Evolutionary conservation across 106 monocot species (phyloP), one percentile per base, ranked within the genome.

Genomic region (Amphibolis antarctica): DNA sequence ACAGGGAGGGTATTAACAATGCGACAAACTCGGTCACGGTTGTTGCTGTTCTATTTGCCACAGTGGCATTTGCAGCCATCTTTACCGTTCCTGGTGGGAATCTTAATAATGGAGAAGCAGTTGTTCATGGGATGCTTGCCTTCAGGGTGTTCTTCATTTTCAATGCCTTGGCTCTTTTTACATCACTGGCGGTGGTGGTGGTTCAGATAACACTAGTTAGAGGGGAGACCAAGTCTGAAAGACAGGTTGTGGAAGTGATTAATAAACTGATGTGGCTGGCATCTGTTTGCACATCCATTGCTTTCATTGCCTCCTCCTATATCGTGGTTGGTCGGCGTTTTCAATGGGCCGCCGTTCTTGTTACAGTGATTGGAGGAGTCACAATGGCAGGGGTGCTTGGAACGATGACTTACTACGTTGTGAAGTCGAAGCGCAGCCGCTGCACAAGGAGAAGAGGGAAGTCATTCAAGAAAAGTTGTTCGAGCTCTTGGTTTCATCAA

Each of bases 251-350:
- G 11, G 83, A 81, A 60, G 78, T 91, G 62, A 86, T 90, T 45
- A 90, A 90, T 70, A 90, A 90, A 70, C 51, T 90, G 30, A 90
- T 90, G 90, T 90, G 90, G 90, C 48, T 86, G 46, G 85, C 86
- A 0, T 90, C 82, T 55, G 60, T 86, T 27, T 83, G 67, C 51
- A 82, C 85, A 7, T 90, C 90, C 0, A 70, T 68, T 20, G 61
- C 90, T 4, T 90, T 90, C 62, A 74, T 84, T 14, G 53, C 83
- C 17, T 75, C 78, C 23, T 80, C 90, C 1, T 91, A 81, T n/a
- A 69, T 86, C 10, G 83, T 92, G 0, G 80, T 92, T 5, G 83
- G 91, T 7, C 61, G 62, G n/a, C 51, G 57, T 5, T 80, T 73
- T 47, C 63, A 23, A 72, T 92, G 91, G 91, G 71, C 83, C 5